Evolutionary conservation across 169 alveolate species (phyloP).

Genomic region (Plasmodium fragile): DNA sequence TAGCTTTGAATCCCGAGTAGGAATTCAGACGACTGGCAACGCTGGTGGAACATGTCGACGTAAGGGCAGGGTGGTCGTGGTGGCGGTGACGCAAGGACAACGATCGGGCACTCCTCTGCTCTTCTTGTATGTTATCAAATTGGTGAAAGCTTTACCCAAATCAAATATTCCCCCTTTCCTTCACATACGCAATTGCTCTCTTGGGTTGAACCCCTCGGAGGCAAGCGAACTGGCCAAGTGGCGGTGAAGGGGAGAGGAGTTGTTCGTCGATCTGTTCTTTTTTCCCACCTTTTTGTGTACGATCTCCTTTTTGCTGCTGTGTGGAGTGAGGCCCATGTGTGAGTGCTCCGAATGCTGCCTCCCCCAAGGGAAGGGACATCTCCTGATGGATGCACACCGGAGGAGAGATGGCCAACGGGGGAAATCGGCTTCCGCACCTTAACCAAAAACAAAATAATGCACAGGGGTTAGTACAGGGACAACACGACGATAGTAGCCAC

Average conservation of each 20-base stretch:
- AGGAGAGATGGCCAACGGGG: neutral
- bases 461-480: neutral
- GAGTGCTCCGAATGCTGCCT: too few relatives aligned
- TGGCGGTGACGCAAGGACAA: neutral
- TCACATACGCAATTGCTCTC: neutral
- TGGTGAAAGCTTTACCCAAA: neutral
- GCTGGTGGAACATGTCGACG: slow-evolving; percentile 5
- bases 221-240: neutral
- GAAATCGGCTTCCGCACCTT: neutral
- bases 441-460: neutral
- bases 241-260: neutral
- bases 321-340: too few relatives aligned
- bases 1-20: slow-evolving; percentile 56
- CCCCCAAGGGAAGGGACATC: neutral
- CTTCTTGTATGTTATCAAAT: neutral
- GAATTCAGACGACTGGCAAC: slow-evolving; percentile 54
- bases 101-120: neutral
- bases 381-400: neutral
- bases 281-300: neutral
- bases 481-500: neutral
- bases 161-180: neutral
- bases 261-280: neutral
- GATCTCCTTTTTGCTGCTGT: neutral
- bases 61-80: neutral
- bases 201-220: neutral